phyloP scores from a whole-genome alignment of 179 eudicot genomes.

The Beta lomatogona region DNA sequence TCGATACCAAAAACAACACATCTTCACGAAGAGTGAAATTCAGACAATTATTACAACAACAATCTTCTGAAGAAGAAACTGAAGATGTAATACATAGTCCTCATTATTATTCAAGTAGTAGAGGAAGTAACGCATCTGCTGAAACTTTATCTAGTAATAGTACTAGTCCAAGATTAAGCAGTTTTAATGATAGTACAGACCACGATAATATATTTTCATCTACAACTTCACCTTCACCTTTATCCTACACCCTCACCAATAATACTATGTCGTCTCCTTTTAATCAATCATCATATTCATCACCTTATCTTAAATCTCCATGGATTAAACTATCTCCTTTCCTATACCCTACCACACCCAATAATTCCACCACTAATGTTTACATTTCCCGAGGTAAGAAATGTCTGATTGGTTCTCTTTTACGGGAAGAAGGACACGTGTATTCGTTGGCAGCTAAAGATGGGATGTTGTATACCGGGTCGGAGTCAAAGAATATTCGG shows the following conservation, averaged over 20 bases:
- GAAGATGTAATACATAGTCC: neutral
- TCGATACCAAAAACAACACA: neutral
- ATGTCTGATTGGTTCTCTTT: constrained; percentile 35
- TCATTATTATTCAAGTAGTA: neutral
- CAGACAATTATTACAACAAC: constrained; percentile 22
- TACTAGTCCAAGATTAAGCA: constrained; percentile 26
- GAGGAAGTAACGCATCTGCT: constrained; percentile 27
- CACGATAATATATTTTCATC: neutral
- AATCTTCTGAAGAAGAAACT: neutral
- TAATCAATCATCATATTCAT: constrained; percentile 16
- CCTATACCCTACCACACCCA: constrained; percentile 1
- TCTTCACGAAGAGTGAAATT: constrained; percentile 25
- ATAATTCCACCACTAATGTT: neutral
- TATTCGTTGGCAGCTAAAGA: constrained; percentile 36
- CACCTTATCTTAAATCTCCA: constrained; percentile 46
- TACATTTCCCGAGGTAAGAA: constrained; percentile 20
- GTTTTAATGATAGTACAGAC: constrained; percentile 15
- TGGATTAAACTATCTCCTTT: constrained; percentile 46
- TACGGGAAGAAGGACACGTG: constrained; percentile 49
- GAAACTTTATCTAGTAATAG: constrained; percentile 5
- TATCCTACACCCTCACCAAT: neutral
- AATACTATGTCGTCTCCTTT: constrained; percentile 23
- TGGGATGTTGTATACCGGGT: constrained; percentile 45
- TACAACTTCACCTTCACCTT: neutral
- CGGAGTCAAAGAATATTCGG: constrained; percentile 44